A percentile compares a stretch with the other conserved stretches of the same genome.
These are phyloP conservation scores for Quillaja saponaria DNA, from an alignment of 306 rosid genomes.

Conservation along the genomic window DNA sequence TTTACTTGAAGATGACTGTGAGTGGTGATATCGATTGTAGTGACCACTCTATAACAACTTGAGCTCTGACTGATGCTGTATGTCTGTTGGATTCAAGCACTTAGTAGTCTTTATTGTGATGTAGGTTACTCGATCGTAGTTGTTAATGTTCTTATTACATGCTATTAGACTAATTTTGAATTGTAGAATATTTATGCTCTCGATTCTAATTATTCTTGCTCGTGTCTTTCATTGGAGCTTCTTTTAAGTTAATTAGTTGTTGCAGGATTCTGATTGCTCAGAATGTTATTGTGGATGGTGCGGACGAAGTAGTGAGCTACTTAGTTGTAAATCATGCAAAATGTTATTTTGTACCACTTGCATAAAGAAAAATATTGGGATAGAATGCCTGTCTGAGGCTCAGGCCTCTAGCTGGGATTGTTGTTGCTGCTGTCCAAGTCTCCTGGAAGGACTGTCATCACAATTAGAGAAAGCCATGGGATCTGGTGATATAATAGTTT, in stretches of 20 bases:
- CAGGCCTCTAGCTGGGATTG: constrained; percentile 65
- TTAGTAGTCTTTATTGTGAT: background rate
- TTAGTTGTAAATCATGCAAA: constrained; percentile 69
- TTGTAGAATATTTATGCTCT: no score
- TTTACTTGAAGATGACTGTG: no score
- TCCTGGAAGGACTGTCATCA: constrained; percentile 47
- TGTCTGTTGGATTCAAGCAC: no score
- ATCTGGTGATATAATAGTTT: constrained; percentile 35
- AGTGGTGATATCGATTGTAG: no score
- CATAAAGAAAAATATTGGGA: constrained; percentile 68
- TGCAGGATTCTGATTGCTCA: constrained; percentile 63
- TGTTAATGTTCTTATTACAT: background rate
- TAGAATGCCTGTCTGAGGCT: constrained; percentile 52
- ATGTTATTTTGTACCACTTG: constrained; percentile 60
- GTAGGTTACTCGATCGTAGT: background rate
- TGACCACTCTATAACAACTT: no score
- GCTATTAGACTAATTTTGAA: background rate
- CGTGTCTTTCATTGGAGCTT: constrained; percentile 24
- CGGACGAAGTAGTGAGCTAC: constrained; percentile 54
- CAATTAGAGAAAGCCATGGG: constrained; percentile 61
- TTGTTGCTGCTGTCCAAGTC: constrained; percentile 70
- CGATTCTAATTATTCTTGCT: background rate
- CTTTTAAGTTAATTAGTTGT: constrained; percentile 34
- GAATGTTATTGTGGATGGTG: constrained; percentile 82
- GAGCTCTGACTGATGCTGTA: no score